These are phyloP conservation scores for Leptomonas pyrrhocoris DNA, from an alignment of 208 protist genomes.

Conservation along the genomic window DNA sequence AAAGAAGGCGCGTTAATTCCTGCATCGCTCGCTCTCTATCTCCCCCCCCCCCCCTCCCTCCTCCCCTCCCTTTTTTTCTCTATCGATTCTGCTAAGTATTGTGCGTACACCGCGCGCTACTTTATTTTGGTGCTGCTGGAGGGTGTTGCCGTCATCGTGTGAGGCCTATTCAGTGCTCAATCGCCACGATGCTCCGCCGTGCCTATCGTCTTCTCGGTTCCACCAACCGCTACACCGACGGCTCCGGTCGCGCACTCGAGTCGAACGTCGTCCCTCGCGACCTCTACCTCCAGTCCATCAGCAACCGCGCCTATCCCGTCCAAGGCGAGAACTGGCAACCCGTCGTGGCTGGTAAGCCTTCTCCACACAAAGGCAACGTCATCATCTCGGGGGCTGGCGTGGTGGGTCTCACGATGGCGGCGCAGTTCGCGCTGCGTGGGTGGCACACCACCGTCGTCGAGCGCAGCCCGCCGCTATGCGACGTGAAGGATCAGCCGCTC, in stretches of 20 bases:
- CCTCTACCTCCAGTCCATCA: conserved; percentile 82
- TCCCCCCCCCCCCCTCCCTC: too few species aligned
- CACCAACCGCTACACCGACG: conserved; percentile 91
- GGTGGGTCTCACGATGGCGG: conserved; percentile 69
- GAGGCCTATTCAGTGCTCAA: not conserved
- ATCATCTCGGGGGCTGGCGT: conserved; percentile 86
- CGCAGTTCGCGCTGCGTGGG: conserved; percentile 77
- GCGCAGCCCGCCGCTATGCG: conserved; percentile 37
- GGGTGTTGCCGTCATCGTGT: not conserved
- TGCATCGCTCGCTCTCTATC: too few species aligned
- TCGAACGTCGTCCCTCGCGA: conserved; percentile 56
- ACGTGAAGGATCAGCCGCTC: conserved; percentile 20
- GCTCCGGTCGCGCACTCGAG: conserved; percentile 73
- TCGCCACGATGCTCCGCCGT: conserved; percentile 48
- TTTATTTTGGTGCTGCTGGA: not conserved
- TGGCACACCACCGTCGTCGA: conserved; percentile 91
- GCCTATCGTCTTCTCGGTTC: conserved; percentile 48
- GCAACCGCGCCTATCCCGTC: conserved; percentile 86
- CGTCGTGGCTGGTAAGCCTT: conserved; percentile 55
- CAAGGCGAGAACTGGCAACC: conserved; percentile 84
- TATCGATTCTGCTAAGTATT: too few species aligned
- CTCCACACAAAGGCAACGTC: conserved; percentile 88
- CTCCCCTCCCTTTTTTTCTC: too few species aligned
- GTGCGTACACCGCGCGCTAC: not conserved
- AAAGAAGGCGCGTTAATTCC: too few species aligned